These are phyloP conservation scores for Ashbya aceris DNA, from an alignment of 1,139 yeast genomes.

Conservation along the genomic window DNA sequence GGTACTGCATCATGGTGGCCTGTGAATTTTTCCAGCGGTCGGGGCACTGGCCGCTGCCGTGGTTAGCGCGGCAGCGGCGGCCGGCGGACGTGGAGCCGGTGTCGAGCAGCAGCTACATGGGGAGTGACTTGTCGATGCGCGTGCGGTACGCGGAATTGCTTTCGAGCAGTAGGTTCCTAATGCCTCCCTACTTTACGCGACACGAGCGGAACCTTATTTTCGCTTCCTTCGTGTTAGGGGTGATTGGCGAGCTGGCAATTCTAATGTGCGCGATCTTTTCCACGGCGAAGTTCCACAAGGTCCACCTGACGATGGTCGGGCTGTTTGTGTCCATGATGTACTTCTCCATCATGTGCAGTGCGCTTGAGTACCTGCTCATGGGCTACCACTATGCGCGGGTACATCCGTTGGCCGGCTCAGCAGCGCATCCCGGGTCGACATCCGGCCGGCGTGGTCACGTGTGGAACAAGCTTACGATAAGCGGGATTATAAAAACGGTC, in stretches of 20 bases:
- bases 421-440: slow-evolving; percentile 25
- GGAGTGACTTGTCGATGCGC: slow-evolving; percentile 4
- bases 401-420: slow-evolving; percentile 24
- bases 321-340: slow-evolving; percentile 68
- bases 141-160: slow-evolving; percentile 12
- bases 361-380: slow-evolving; percentile 51
- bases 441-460: slow-evolving; percentile 14
- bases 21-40: slow-evolving; percentile 29
- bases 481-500: slow-evolving; percentile 44
- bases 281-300: slow-evolving; percentile 47
- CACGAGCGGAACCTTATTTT: slow-evolving; percentile 32
- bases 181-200: slow-evolving; percentile 33
- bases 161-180: slow-evolving; percentile 12
- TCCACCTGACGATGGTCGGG: slow-evolving; percentile 63
- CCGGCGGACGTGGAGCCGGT: not conserved
- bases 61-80: slow-evolving; percentile 6
- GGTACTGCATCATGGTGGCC: slow-evolving; percentile 52
- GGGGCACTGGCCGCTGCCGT: slow-evolving; percentile 19
- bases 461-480: slow-evolving; percentile 39
- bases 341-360: slow-evolving; percentile 52
- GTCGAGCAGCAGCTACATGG: not conserved
- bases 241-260: slow-evolving; percentile 69
- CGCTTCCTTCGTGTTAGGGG: slow-evolving; percentile 33
- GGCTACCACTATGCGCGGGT: slow-evolving; percentile 42
- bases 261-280: slow-evolving; percentile 68